Conservation (phyloP, 2,329 filamentous ascomycete species). For the Fusarium temperatum region DNA sequence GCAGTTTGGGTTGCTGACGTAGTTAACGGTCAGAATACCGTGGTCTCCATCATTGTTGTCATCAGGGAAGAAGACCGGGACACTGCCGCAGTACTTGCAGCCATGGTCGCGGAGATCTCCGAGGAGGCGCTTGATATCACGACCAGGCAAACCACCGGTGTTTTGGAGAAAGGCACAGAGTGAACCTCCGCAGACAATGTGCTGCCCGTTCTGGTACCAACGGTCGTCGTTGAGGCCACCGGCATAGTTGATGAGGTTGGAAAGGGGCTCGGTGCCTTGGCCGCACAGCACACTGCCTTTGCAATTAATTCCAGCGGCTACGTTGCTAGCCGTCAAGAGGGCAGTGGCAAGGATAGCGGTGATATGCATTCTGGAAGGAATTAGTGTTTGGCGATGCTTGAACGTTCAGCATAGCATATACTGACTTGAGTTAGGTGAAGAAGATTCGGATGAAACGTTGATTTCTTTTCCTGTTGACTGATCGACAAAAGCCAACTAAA, state of each 20-base stretch:
- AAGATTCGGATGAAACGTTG: not conserved
- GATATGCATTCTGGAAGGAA: not conserved
- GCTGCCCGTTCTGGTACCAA: not conserved
- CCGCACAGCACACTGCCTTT: not conserved
- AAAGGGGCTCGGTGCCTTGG: not conserved
- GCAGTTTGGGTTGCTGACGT: not conserved
- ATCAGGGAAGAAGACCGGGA: not conserved
- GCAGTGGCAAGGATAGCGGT: not conserved
- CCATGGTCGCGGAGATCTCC: not conserved
- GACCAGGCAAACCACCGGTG: not conserved
- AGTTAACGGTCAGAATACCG: not conserved
- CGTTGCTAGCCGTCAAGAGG: not conserved
- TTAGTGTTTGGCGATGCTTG: fast-evolving
- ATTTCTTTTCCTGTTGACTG: fast-evolving
- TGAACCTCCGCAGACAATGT: not conserved
- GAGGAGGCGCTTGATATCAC: not conserved
- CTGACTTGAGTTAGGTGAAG: not conserved
- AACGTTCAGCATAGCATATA: not conserved
- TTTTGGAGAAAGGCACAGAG: not conserved
- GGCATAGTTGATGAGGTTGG: not conserved
- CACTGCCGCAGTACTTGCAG: not conserved
- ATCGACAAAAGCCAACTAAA: fast-evolving
- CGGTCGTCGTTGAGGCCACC: not conserved
- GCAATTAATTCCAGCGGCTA: not conserved
- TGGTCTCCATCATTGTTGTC: not conserved